Percentiles rank a stretch among this genome's conserved stretches.
Conservation (phyloP, 2,329 filamentous ascomycete species). For the Hypoxylon sp. region DNA sequence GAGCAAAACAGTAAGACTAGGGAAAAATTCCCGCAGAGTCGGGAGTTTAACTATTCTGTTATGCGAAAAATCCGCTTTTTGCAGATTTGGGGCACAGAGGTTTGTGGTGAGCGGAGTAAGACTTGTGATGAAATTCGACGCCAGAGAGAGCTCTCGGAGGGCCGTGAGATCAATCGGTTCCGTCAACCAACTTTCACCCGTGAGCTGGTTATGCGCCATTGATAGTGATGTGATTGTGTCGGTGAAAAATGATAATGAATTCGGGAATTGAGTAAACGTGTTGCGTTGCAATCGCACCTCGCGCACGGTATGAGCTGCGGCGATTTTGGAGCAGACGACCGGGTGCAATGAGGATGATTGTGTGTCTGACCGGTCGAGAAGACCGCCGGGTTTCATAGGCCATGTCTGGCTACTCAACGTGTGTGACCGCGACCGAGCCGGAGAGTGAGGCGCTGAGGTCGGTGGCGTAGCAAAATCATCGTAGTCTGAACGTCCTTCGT, state of each 20-base stretch:
- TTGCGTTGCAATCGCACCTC: conserved; percentile 84
- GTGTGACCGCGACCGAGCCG: conserved; percentile 63
- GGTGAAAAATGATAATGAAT: conserved; percentile 78
- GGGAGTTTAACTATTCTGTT: conserved; percentile 85
- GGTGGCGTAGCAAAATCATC: conserved; percentile 72
- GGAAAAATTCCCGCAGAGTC: conserved; percentile 75
- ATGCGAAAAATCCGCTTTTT: conserved; percentile 83
- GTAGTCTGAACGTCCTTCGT: conserved; percentile 65
- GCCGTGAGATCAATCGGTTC: conserved; percentile 78
- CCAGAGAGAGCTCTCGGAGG: conserved; percentile 82
- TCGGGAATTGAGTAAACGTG: conserved; percentile 77
- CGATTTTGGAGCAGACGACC: conserved; percentile 69
- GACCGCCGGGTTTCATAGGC: conserved; percentile 70
- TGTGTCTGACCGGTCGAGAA: conserved; percentile 79
- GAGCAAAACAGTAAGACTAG: conserved; percentile 77
- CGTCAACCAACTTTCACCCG: conserved; percentile 74
- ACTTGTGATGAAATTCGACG: conserved; percentile 79
- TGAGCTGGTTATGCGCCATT: conserved; percentile 80
- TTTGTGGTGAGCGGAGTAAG: conserved; percentile 75
- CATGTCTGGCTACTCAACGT: conserved; percentile 65
- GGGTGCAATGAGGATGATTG: conserved; percentile 73
- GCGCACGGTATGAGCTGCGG: conserved; percentile 65
- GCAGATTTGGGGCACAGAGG: conserved; percentile 80
- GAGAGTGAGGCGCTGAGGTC: conserved; percentile 67
- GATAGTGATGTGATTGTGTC: conserved; percentile 79